A percentile compares a stretch with the other conserved stretches of the same genome.
phyloP scores from a whole-genome alignment of 306 rosid species.

The Rosa chinensis region DNA sequence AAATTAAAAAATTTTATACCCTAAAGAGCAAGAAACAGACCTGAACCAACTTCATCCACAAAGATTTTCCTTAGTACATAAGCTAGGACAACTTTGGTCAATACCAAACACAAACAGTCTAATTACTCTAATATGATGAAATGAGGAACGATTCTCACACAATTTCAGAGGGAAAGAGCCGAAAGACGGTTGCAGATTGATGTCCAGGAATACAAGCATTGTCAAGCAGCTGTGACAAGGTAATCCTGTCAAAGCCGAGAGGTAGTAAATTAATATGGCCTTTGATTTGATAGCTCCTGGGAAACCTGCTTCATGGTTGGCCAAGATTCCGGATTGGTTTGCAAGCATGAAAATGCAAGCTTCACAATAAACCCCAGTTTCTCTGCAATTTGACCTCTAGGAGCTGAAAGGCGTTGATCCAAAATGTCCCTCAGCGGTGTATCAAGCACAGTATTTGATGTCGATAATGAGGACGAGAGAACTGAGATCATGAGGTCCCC shows the following conservation, averaged over 20 bases:
- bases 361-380: background rate
- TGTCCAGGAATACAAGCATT: background rate
- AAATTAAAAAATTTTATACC: too few species aligned
- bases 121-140: too few species aligned
- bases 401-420: background rate
- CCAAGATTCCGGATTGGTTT: background rate
- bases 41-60: too few species aligned
- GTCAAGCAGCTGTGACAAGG: background rate
- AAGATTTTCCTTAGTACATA: too few species aligned
- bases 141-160: background rate
- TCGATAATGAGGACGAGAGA: background rate
- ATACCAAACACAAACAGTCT: too few species aligned
- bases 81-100: too few species aligned
- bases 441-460: background rate
- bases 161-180: background rate
- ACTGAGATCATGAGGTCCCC: background rate
- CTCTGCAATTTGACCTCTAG: background rate
- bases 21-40: too few species aligned
- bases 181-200: background rate
- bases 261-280: background rate
- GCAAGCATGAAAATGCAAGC: background rate
- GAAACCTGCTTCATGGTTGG: background rate
- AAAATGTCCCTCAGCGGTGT: background rate
- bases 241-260: background rate
- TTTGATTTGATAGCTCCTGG: background rate